Percentiles rank a stretch among this genome's conserved stretches.
These are phyloP conservation scores for Diaporthe destruens DNA, from an alignment of 2,329 filamentous ascomycete genomes.

Conservation along the genomic window DNA sequence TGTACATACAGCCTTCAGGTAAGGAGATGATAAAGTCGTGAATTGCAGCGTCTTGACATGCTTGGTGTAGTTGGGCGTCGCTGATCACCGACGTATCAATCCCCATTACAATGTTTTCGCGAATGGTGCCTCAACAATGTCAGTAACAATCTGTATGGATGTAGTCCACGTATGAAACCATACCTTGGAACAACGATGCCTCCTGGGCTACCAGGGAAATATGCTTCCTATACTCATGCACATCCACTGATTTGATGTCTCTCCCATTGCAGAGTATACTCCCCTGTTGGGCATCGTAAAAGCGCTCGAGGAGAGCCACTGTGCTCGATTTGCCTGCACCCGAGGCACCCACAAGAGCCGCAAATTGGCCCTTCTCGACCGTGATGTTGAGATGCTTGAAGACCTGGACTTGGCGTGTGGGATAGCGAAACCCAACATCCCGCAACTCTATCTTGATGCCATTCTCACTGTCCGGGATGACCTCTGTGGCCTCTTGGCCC, in stretches of 20 bases:
- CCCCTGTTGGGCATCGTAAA: conserved; percentile 77
- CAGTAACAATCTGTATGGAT: background rate
- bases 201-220: conserved; percentile 82
- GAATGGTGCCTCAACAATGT: conserved; percentile 62
- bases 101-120: conserved; percentile 78
- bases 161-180: conserved; percentile 28
- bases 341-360: conserved; percentile 76
- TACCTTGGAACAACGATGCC: conserved; percentile 76
- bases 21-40: conserved; percentile 78
- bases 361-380: conserved; percentile 77
- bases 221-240: conserved; percentile 71
- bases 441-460: conserved; percentile 69
- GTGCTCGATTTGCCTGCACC: conserved; percentile 82
- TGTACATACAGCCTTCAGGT: conserved; percentile 62
- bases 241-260: conserved; percentile 70
- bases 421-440: conserved; percentile 72
- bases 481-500: conserved; percentile 48
- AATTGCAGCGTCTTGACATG: conserved; percentile 73
- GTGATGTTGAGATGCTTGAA: conserved; percentile 73
- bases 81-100: conserved; percentile 66
- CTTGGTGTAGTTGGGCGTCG: conserved; percentile 64
- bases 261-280: conserved; percentile 73
- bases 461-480: conserved; percentile 60
- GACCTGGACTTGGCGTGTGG: conserved; percentile 67
- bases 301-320: conserved; percentile 74